Base-by-base conservation (phyloP, 805 yeast species). In the Hanseniaspora taiwanica region DNA sequence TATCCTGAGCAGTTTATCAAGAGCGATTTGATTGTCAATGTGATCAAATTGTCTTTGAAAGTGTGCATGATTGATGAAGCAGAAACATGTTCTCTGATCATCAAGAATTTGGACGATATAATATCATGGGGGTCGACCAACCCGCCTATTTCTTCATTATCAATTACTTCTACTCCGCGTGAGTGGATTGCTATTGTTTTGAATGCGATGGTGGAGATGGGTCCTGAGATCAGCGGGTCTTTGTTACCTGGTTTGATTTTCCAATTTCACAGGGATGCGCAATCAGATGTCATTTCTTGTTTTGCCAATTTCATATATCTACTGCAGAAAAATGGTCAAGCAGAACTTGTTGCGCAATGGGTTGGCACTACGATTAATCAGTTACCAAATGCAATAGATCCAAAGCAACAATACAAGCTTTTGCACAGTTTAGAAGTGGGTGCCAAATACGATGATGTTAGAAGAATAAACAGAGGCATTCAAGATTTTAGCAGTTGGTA, bases 401-500 rank as follows among this genome's bases (percentile, higher is more conserved):
- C 63, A 4, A 76, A 74, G 46, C 96, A 89, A 59, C 68, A 78
- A 46, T 60, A 66, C 34, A 81, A 81, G 53, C 65, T 86, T 45
- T 51, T 78, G 25, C 63, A 64, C 7, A 68, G 77, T 2, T 65
- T 80, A 4, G 68, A 66, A n/a, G 64, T 62, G 12, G 81, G 91
- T 1, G 62, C 83, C 38, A 69, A 67, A 27, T 74, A 78, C 19
- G 78, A 74, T 50, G 87, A 85, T 58, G 76, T 68, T 56, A 72
- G 89, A 55, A 72, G 83, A 47, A 75, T 84, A 20, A 72, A 94
- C 50, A 65, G 75, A 3, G 69, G 81, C 35, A 63, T 87, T 40
- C 73, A 76, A 51, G 89, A 81, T 54, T 89, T 87, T 54, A 74
- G 83, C 31, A 74, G 69, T 40, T 82, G 95, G 91, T 86, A 84